phyloP scores from a whole-genome alignment of 2,329 filamentous ascomycete species.

The Talaromyces sp. region DNA sequence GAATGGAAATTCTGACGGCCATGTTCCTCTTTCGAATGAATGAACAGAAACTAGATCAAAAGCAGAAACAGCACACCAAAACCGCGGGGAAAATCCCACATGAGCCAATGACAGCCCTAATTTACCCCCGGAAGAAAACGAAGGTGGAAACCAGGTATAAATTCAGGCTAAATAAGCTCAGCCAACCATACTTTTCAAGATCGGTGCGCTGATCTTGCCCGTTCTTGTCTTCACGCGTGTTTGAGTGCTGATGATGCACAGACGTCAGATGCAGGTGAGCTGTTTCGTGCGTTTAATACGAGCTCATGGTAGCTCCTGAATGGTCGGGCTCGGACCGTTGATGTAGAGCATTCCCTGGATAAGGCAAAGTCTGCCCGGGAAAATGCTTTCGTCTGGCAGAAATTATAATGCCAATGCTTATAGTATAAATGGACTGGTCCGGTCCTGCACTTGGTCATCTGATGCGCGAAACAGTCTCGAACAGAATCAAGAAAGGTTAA shows the following conservation, averaged over 20 bases:
- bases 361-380: not conserved
- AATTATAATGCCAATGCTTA: not conserved
- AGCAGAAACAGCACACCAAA: not conserved
- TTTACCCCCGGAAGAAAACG: not conserved
- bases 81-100: not conserved
- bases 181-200: not conserved
- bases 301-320: not conserved
- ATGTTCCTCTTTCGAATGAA: not conserved
- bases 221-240: not conserved
- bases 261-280: not conserved
- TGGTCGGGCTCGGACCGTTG: not conserved
- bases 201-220: not conserved
- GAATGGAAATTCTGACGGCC: not conserved
- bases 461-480: not conserved
- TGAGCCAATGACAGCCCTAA: not conserved
- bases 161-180: conserved; percentile 9
- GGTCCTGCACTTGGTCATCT: not conserved
- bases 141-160: not conserved
- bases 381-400: not conserved
- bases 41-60: not conserved
- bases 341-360: not conserved
- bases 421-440: not conserved
- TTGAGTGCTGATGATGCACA: not conserved
- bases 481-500: not conserved
- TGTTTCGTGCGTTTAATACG: not conserved